phyloP scores from a whole-genome alignment of 345 rosid species.

The Citrus hindsii region DNA sequence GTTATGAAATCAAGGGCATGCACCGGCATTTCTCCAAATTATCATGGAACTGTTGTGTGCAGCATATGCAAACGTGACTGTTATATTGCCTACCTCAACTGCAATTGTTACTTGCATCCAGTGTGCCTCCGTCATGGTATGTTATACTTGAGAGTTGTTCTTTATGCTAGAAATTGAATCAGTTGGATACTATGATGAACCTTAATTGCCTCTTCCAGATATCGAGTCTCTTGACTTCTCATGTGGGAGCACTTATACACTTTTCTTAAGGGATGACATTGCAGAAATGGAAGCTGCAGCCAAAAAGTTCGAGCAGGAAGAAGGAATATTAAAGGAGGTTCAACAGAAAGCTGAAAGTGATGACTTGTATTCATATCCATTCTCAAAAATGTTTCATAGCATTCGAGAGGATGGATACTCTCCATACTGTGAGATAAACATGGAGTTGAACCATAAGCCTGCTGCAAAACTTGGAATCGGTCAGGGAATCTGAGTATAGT shows the following conservation, averaged over 20 bases:
- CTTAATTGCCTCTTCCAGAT: conserved; percentile 39
- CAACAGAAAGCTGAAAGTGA: conserved; percentile 34
- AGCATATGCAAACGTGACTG: conserved; percentile 92
- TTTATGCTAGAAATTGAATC: neutral
- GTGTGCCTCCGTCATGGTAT: conserved; percentile 91
- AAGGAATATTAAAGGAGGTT: conserved; percentile 36
- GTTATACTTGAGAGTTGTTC: conserved; percentile 11
- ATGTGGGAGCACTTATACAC: conserved; percentile 60
- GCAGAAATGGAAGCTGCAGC: conserved; percentile 84
- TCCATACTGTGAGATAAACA: conserved; percentile 64
- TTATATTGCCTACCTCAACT: conserved; percentile 76
- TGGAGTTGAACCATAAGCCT: conserved; percentile 24
- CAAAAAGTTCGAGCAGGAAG: conserved; percentile 65
- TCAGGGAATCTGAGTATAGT: conserved; percentile 9
- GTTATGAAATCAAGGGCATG: conserved; percentile 64
- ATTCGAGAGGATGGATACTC: conserved; percentile 52
- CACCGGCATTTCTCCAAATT: conserved; percentile 44
- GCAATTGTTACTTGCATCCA: conserved; percentile 60
- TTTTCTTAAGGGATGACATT: conserved; percentile 76
- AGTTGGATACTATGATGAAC: conserved; percentile 11
- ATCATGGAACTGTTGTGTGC: conserved; percentile 70
- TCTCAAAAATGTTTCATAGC: conserved; percentile 30
- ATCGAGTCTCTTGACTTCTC: conserved; percentile 54
- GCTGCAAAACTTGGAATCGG: conserved; percentile 4
- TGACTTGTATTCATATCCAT: conserved; percentile 51